Conservation (phyloP, 2,329 filamentous ascomycete genomes). For the Fonsecaea multimorphosa region DNA sequence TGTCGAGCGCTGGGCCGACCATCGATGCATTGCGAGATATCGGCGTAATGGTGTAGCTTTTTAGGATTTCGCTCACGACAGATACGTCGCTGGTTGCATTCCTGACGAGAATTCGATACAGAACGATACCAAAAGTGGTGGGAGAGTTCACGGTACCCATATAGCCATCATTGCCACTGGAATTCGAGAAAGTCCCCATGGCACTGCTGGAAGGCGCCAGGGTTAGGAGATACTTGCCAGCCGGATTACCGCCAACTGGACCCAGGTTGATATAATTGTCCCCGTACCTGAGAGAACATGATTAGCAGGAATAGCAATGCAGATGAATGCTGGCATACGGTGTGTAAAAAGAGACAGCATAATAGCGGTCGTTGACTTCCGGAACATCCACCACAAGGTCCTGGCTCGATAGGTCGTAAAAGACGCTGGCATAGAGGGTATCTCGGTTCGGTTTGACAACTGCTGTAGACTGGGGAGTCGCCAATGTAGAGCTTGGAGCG, state of each 20-base stretch:
- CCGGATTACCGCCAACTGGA: background rate
- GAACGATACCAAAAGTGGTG: background rate
- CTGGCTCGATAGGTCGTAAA: background rate
- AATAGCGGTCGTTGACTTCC: background rate
- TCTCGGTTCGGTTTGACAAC: slow-evolving; percentile 4
- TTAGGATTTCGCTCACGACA: background rate
- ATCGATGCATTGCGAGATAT: background rate
- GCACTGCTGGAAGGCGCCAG: background rate
- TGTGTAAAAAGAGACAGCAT: background rate
- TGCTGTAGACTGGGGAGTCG: slow-evolving; percentile 2
- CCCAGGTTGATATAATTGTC: background rate
- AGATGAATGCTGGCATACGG: background rate
- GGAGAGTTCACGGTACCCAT: background rate
- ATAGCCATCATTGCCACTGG: background rate
- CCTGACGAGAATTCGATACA: background rate
- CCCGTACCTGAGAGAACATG: background rate
- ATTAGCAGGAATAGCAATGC: background rate
- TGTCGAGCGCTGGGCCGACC: background rate
- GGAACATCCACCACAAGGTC: background rate
- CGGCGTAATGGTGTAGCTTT: background rate
- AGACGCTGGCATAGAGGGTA: slow-evolving; percentile 1
- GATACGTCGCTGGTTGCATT: background rate
- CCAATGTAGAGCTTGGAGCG: background rate
- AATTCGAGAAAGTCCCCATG: background rate
- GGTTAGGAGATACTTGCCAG: background rate